A percentile compares a stretch with the other conserved stretches of the same genome.
phyloP scores from a whole-genome alignment of 2,329 filamentous ascomycete genomes.

The Diplodia seriata region DNA sequence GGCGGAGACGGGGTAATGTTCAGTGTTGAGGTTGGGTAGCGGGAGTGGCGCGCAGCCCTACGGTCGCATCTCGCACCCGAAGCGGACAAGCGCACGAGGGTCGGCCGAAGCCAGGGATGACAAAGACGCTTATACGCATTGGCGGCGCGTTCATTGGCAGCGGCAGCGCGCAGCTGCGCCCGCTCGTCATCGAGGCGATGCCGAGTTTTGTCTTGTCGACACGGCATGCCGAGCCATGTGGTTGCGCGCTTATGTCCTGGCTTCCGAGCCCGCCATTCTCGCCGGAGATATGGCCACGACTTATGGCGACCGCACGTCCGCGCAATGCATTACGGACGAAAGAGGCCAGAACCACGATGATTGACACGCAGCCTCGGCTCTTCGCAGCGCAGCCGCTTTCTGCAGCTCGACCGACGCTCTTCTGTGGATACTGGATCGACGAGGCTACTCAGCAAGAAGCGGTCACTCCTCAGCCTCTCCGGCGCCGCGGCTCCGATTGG shows the following conservation, averaged over 20 bases:
- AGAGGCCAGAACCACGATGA: background rate
- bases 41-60: constrained; percentile 23
- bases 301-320: background rate
- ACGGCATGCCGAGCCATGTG: constrained; percentile 14
- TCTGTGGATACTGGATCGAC: background rate
- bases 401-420: constrained; percentile 20
- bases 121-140: constrained; percentile 14
- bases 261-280: background rate
- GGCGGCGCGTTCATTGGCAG: background rate
- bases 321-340: constrained; percentile 15
- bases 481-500: background rate
- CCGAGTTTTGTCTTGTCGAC: background rate
- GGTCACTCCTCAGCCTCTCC: background rate
- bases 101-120: constrained; percentile 12
- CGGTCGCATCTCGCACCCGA: background rate
- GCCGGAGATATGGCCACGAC: background rate
- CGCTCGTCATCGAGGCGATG: constrained; percentile 7
- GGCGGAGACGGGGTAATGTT: constrained; percentile 18
- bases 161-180: background rate
- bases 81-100: constrained; percentile 8
- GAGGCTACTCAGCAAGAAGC: background rate
- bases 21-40: background rate
- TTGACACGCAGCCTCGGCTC: constrained; percentile 13
- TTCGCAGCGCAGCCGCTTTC: constrained; percentile 13
- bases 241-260: constrained; percentile 1